phyloP scores from a whole-genome alignment of 176 grass and related monocot genomes.

The Coix lacrymajobi region DNA sequence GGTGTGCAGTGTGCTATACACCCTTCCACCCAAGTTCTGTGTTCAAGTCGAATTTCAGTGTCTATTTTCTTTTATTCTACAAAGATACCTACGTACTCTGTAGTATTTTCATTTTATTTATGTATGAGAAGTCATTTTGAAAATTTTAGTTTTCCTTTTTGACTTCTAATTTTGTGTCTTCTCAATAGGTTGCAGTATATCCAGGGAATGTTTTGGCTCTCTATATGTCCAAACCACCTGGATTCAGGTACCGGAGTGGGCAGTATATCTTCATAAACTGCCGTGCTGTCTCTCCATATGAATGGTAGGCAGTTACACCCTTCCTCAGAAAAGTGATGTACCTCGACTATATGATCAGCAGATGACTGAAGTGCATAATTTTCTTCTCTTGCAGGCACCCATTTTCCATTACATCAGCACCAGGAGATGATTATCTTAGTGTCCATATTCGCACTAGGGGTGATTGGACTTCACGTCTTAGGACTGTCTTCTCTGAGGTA shows the following conservation, averaged over 20 bases:
- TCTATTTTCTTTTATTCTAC: neutral
- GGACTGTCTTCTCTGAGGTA: conserved; percentile 86
- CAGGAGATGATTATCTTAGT: conserved; percentile 83
- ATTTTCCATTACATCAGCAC: conserved; percentile 96
- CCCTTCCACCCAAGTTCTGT: neutral
- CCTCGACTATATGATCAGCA: neutral
- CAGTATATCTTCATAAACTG: conserved; percentile 95
- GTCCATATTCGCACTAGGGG: conserved; percentile 94
- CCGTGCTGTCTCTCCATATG: conserved; percentile 72
- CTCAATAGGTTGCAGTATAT: conserved; percentile 73
- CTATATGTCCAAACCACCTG: conserved; percentile 84
- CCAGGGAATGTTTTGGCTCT: conserved; percentile 83
- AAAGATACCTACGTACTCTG: neutral
- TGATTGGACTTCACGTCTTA: conserved; percentile 91
- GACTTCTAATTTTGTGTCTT: conserved; percentile 3
- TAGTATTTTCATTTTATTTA: neutral
- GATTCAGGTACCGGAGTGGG: conserved; percentile 81
- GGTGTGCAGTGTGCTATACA: neutral
- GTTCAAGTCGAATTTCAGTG: neutral
- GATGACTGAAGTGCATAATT: conserved; percentile 15
- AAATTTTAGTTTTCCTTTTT: neutral
- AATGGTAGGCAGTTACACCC: conserved; percentile 52
- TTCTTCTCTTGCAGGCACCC: conserved; percentile 60
- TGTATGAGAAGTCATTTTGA: neutral
- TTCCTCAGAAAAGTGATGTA: neutral